phyloP scores from a whole-genome alignment of 352 stramenopile species.

The Globisporangium nagaii region DNA sequence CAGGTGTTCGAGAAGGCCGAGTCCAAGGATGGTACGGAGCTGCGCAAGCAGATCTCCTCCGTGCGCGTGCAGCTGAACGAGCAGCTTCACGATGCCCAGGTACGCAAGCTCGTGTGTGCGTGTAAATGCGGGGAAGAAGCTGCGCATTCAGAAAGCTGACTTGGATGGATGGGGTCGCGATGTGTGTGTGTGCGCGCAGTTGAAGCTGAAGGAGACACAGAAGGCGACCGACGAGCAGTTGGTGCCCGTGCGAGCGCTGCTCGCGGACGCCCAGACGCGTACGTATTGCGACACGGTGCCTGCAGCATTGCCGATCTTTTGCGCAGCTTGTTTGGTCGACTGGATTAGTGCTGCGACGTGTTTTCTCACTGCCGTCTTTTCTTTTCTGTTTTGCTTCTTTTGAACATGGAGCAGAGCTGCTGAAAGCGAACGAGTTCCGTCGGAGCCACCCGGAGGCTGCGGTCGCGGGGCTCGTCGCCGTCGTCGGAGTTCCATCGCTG shows the following conservation, averaged over 20 bases:
- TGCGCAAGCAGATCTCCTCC: constrained; percentile 51
- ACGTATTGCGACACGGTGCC: constrained; percentile 12
- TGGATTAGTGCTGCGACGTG: too few relatives aligned
- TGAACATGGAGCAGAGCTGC: constrained; percentile 32
- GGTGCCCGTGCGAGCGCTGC: constrained; percentile 44
- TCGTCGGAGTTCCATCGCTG: constrained; percentile 61
- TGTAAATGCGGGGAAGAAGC: neutral
- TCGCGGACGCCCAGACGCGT: constrained; percentile 47
- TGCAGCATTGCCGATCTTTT: too few relatives aligned
- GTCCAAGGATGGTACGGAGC: constrained; percentile 49
- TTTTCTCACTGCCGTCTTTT: neutral
- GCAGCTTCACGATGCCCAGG: constrained; percentile 52
- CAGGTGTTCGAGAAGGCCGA: constrained; percentile 64
- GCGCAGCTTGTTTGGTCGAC: neutral
- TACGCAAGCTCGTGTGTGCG: constrained; percentile 3
- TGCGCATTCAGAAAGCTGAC: too few relatives aligned
- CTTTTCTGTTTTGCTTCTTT: neutral
- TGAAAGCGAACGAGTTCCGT: constrained; percentile 72
- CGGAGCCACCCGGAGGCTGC: constrained; percentile 62
- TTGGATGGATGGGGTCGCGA: too few relatives aligned
- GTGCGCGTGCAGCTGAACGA: constrained; percentile 49
- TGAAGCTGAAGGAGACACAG: constrained; percentile 42
- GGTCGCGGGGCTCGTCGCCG: constrained; percentile 39
- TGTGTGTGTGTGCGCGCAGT: constrained; percentile 12
- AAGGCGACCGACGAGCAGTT: constrained; percentile 58